phyloP scores from a whole-genome alignment of 768 basidiomycete genomes.

The Tylopilus sp. region DNA sequence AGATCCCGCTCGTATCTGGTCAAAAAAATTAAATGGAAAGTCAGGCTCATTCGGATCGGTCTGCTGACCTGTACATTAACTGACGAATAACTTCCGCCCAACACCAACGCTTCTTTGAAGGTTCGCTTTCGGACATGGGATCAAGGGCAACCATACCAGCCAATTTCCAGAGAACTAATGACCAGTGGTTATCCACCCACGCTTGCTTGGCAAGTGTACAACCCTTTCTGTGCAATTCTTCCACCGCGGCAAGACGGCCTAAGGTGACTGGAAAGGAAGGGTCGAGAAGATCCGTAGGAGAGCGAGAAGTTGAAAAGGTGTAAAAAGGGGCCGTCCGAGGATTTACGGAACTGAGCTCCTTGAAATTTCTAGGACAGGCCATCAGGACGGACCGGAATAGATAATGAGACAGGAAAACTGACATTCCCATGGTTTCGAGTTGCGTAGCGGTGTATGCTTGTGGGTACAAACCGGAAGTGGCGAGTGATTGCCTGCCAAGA shows the following conservation, averaged over 20 bases:
- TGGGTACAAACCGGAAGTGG: constrained; percentile 49
- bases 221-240: constrained; percentile 51
- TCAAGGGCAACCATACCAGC: constrained; percentile 79
- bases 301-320: constrained; percentile 46
- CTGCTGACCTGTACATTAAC: constrained; percentile 73
- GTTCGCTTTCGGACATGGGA: constrained; percentile 52
- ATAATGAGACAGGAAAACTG: constrained; percentile 19
- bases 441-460: constrained; percentile 42
- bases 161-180: constrained; percentile 89
- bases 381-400: constrained; percentile 1
- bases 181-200: constrained; percentile 96
- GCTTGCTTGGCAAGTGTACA: constrained; percentile 65
- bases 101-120: constrained; percentile 62
- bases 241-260: constrained; percentile 53
- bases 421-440: constrained; percentile 53
- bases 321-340: constrained; percentile 57
- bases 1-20: constrained; percentile 88
- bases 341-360: constrained; percentile 52
- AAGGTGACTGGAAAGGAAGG: constrained; percentile 28
- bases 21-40: not conserved
- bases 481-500: constrained; percentile 41
- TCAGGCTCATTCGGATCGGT: not conserved
- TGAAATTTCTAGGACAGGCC: constrained; percentile 40
- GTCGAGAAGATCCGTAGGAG: constrained; percentile 20
- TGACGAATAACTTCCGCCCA: constrained; percentile 82